Evolutionary conservation across 768 basidiomycete genomes (phyloP), one percentile per base, ranked within the genome.

Genomic region (Leccinum ochraceum): DNA sequence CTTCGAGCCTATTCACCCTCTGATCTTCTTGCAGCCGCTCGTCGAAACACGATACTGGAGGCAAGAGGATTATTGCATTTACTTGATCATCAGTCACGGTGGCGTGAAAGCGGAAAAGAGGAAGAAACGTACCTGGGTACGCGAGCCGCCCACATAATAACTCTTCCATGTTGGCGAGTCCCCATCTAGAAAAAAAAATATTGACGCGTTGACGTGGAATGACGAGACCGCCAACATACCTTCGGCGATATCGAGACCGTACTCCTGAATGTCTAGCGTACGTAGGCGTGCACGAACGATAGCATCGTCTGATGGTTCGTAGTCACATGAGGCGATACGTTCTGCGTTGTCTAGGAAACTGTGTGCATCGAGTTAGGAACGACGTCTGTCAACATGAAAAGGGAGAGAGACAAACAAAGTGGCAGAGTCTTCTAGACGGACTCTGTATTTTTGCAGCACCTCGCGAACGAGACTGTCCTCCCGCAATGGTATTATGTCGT

Each of bases 41-140:
- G 69, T 93, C 89, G 64, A 92, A 93, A 52, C 87, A 89, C 20
- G 88, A 90, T 48, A 93, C 81, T 9, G 91, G 91, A 2, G 89
- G 87, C 22, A 93, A 78, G 75, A 93, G 92, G 57, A 93, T 90
- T 68, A 93, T 86, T 3, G 87, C 88, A 63, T 90, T 84, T 49
- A 87, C 87, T 66, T 87, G 83, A 56, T 92, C 87, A 68, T 48
- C 10, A 30, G 14, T 42, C 10, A 56, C 5, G 20, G 42, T 14
- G 22, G n/a, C 3, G 10, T 11, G n/a, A 17, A 54, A 17, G 2
- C 37, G 20, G n/a, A 44, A 44, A 44, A 42, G 28, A 5, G 34
- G 7, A 34, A 30, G 20, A 2, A 71, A 79, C 24, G 10, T 68
- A 88, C 88, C 74, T 78, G 75, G 6, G 88, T 89, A 56, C 89